Base-by-base conservation (phyloP, 176 grass and related monocot species). In the Luzula sylvatica region DNA sequence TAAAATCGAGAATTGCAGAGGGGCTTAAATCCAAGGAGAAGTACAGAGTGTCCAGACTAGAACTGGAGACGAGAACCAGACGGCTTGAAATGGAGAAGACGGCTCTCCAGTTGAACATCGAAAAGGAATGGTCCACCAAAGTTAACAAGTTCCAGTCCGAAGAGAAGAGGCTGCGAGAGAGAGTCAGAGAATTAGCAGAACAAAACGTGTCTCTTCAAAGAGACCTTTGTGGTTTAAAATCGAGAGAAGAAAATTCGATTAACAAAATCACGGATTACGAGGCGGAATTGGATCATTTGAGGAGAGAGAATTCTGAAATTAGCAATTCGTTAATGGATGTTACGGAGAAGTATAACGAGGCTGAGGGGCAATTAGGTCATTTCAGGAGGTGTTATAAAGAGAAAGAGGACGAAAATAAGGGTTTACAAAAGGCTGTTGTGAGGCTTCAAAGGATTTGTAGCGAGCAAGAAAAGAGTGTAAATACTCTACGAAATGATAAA, bases 181-280 rank as follows among this genome's bases (percentile, higher is more conserved):
- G 80, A 26, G 80, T 95, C 27, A 82, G 83, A 71, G 83, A 88
- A 78, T 80, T 95, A 39, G 90, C 90, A 32, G 90, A 95, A 52
- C 74, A 95, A 49, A 95, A 95, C 70, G 84, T 95, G 38, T 70
- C 83, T 22, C 75, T 95, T 66, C 90, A 95, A 67, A 85, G 89
- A 75, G 83, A 95, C 58, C 53, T 88, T 72, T 82, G 79, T 55
- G 77, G 46, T 58, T 73, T 84, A 56, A 80, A 88, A 66, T 71
- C 65, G 61, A 70, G 65, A 39, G 75, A 71, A 55, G 56, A 52
- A 32, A 77, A 95, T 56, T 59, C 44, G 14, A 66, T 76, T 53
- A 54, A 67, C 27, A 76, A 4, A 54, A 72, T 82, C 50, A 59
- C 81, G 38, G 66, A 66, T 24, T 71, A 72, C 20, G 70, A 67